Evolutionary conservation across 768 basidiomycete genomes (phyloP).

Genomic region (Mycena galopus): DNA sequence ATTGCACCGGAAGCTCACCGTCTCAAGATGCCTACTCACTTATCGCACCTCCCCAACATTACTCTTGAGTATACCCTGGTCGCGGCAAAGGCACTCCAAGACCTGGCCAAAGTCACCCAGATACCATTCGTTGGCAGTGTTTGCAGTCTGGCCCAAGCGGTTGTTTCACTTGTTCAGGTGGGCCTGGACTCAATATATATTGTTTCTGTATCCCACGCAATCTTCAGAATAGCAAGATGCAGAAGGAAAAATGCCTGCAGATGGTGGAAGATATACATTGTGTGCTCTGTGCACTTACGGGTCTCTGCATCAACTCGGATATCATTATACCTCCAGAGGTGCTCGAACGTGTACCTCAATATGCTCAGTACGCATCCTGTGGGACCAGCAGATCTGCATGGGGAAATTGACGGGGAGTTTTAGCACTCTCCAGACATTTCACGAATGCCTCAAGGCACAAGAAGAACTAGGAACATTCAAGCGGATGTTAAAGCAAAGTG

Average conservation of each 20-base stretch:
- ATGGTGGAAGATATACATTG: constrained; percentile 2
- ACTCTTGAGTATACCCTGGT: no score
- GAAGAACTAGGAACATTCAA: background rate
- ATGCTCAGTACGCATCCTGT: background rate
- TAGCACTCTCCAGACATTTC: background rate
- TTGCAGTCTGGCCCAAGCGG: no score
- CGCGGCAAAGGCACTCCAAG: no score
- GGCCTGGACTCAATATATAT: no score
- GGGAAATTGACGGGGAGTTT: background rate
- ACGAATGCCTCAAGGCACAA: background rate
- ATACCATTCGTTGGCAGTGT: no score
- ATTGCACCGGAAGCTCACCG: no score
- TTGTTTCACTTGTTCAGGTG: no score
- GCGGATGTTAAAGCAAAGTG: constrained; percentile 8
- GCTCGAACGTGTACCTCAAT: background rate
- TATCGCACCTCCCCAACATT: no score
- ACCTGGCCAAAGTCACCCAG: no score
- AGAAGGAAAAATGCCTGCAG: background rate
- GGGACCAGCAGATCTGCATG: no score
- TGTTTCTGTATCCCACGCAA: no score
- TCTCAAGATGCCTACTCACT: no score
- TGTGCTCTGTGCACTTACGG: background rate
- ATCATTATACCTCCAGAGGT: background rate
- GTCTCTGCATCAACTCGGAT: background rate
- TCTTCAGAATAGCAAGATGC: background rate